Percentiles rank a stretch among this genome's conserved stretches.
Evolutionary conservation across 495 filamentous ascomycete genomes (phyloP).

Genomic region (Immersiella caudata): DNA sequence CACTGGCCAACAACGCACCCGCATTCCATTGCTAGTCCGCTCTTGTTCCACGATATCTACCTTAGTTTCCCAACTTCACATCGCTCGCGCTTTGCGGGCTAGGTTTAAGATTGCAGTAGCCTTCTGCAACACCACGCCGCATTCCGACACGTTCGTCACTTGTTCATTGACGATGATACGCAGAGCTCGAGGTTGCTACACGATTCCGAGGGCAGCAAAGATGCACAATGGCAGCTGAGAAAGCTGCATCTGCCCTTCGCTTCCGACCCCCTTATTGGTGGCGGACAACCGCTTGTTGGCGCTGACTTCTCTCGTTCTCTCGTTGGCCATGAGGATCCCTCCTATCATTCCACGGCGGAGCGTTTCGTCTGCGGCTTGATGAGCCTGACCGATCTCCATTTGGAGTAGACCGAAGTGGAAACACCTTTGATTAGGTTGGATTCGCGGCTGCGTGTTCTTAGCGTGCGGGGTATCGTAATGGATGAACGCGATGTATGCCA

Average conservation of each 20-base stretch:
- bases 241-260: too few species aligned
- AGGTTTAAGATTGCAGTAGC: not conserved
- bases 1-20: not conserved
- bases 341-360: not conserved
- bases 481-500: not conserved
- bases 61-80: not conserved
- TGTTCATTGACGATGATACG: not conserved
- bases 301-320: too few species aligned
- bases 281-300: too few species aligned
- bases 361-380: not conserved
- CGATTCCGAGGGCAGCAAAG: too few species aligned
- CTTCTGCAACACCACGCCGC: not conserved
- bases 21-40: not conserved
- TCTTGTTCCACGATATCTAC: not conserved
- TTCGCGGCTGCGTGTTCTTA: not conserved
- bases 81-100: not conserved
- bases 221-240: not conserved
- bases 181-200: too few species aligned
- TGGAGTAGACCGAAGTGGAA: not conserved
- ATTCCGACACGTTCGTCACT: not conserved
- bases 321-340: not conserved
- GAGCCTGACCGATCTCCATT: not conserved
- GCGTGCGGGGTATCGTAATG: not conserved
- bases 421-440: not conserved
- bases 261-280: too few species aligned